phyloP scores from a whole-genome alignment of 148 eudicot genomes.

The Linanthus parryae region DNA sequence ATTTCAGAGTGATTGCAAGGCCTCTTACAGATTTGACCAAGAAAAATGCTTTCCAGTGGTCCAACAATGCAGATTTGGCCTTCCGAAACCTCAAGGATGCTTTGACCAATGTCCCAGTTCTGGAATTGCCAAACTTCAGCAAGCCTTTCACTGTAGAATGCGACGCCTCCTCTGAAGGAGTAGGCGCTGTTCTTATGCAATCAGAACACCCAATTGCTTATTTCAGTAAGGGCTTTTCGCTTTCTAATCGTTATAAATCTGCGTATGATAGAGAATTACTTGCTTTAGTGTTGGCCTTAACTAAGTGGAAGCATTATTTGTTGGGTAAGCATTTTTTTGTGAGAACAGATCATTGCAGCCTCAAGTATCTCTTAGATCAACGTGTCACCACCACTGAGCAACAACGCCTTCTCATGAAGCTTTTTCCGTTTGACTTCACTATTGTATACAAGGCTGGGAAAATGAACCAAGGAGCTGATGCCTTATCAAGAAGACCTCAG shows the following conservation, averaged over 20 bases:
- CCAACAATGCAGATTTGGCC: not conserved
- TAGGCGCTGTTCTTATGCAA: not conserved
- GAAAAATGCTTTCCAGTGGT: slow-evolving; percentile 1
- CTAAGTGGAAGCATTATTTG: not conserved
- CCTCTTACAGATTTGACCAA: not conserved
- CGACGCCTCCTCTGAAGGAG: not conserved
- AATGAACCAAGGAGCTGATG: not conserved
- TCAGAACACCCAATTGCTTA: not conserved
- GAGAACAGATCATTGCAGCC: not conserved
- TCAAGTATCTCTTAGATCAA: not conserved
- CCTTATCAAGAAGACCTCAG: not conserved
- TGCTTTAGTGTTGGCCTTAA: not conserved
- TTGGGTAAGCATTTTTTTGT: not conserved
- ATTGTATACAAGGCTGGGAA: not conserved
- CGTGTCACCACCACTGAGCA: not conserved
- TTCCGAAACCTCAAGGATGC: not conserved
- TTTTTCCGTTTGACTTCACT: not conserved
- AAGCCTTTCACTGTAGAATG: not conserved
- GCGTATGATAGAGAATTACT: not conserved
- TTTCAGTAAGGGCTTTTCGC: no score
- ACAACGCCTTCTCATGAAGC: not conserved
- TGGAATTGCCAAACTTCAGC: not conserved
- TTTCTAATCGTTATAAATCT: no score
- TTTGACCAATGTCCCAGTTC: not conserved
- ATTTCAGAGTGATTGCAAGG: not conserved